Evolutionary conservation across 2,329 filamentous ascomycete genomes (phyloP), one percentile per base, ranked within the genome.

Genomic region (Aspergillus texensis): DNA sequence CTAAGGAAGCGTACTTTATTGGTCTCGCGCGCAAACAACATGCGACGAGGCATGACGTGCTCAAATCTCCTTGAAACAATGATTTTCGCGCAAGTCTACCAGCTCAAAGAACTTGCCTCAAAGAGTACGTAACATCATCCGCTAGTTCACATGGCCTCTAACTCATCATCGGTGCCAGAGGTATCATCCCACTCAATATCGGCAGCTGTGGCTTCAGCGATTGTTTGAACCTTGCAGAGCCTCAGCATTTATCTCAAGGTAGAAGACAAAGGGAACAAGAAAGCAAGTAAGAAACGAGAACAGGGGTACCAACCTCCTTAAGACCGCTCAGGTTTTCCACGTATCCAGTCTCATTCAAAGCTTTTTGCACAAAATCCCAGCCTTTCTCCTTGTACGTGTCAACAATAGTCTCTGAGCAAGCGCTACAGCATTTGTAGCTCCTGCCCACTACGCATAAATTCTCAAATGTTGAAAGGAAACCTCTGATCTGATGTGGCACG

Each of bases 1-100:
- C 91, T 0, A 92, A 88, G 75, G 95, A 98, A 77, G 85, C 89
- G 3, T 98, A 91, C 72, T 96, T 97, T 74, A 89, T 98, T 54
- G 93, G 89, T 0, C 76, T 97, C 62, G 82, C 85, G 64, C 86
- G 93, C 67, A 94, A 90, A 74, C 78, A 80, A 28, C 80, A 79
- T 56, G 76, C 80, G 4, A 74, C 77, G 34, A 79, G 77, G 70
- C 79, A 83, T 56, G 79, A 81, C 14, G 81, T 87, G 2, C 80
- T 84, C 62, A 64, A 67, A 39, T 61, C 62, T 30, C 55, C 60
- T 54, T 70, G 45, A 43, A 28, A 24, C 11, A 10, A 50, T 6
- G n/a, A 57, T 46, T n/a, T 55, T n/a, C 46, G 28, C 21, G 3
- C 26, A 60, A 28, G 8, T 11, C 14, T 30, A 28, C n/a, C 6